phyloP scores from a whole-genome alignment of 345 rosid genomes.

The Rhodomyrtus tomentosa region DNA sequence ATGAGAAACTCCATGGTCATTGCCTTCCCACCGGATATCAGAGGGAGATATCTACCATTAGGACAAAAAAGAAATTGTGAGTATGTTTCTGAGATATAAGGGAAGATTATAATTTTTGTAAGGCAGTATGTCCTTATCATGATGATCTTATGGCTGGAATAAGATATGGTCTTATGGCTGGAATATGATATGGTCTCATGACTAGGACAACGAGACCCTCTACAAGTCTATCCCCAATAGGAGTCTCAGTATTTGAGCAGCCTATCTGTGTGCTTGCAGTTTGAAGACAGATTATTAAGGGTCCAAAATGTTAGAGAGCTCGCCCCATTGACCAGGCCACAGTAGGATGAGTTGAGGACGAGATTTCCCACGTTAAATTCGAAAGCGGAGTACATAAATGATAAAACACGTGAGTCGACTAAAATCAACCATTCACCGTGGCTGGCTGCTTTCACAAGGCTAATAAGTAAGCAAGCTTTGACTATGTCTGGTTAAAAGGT shows the following conservation, averaged over 20 bases:
- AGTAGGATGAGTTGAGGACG: not conserved
- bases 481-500: not conserved
- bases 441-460: not conserved
- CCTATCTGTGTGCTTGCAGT: not conserved
- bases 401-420: not conserved
- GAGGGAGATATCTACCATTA: slow-evolving; percentile 64
- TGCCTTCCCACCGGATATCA: slow-evolving; percentile 90
- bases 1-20: slow-evolving; percentile 54
- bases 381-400: not conserved
- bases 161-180: not conserved
- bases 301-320: not conserved
- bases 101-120: not conserved
- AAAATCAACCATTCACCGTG: not conserved
- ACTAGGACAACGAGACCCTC: not conserved
- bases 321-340: not conserved
- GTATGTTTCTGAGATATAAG: not conserved
- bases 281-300: not conserved
- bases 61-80: not conserved
- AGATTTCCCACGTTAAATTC: not conserved
- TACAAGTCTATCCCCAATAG: not conserved
- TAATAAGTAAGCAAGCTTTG: not conserved
- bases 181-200: no score
- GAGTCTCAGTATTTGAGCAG: not conserved
- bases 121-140: not conserved
- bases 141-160: not conserved